A percentile compares a stretch with the other conserved stretches of the same genome.
phyloP scores from a whole-genome alignment of 805 yeast species.

The Yamadazyma takamatsuzukensis region DNA sequence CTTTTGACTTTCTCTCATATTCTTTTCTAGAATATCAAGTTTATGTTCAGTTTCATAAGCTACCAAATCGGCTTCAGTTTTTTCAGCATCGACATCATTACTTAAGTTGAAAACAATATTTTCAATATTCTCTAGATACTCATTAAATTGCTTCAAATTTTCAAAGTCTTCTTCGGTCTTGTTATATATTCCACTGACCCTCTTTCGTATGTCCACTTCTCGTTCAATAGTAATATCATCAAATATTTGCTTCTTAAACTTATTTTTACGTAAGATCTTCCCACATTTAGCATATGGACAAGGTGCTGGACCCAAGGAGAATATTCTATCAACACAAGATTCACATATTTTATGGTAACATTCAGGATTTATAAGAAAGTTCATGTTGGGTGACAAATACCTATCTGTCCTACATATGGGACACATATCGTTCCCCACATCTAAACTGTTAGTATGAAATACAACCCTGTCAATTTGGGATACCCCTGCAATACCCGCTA shows the following conservation, averaged over 20 bases:
- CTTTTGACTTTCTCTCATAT: constrained; percentile 58
- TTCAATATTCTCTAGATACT: constrained; percentile 82
- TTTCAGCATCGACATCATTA: constrained; percentile 64
- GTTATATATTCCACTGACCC: constrained; percentile 75
- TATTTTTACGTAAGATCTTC: constrained; percentile 79
- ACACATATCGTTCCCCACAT: constrained; percentile 76
- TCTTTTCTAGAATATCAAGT: constrained; percentile 71
- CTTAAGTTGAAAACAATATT: constrained; percentile 72
- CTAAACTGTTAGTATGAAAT: constrained; percentile 21
- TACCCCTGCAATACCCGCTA: no score
- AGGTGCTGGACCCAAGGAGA: constrained; percentile 91
- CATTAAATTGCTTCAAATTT: constrained; percentile 58
- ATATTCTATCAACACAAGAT: constrained; percentile 93
- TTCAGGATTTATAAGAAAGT: constrained; percentile 90
- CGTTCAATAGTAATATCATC: constrained; percentile 87
- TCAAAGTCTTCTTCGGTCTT: constrained; percentile 73
- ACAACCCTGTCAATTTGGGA: no score
- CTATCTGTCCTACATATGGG: constrained; percentile 96
- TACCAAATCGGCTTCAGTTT: constrained; percentile 61
- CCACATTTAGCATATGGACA: constrained; percentile 94
- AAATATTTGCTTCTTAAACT: constrained; percentile 88
- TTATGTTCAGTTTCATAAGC: constrained; percentile 73
- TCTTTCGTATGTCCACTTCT: constrained; percentile 85
- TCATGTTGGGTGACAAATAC: constrained; percentile 90
- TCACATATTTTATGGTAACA: constrained; percentile 98